A percentile compares a stretch with the other conserved stretches of the same genome.
Conservation (phyloP, 2,329 filamentous ascomycete genomes). For the Helotiales sp. region DNA sequence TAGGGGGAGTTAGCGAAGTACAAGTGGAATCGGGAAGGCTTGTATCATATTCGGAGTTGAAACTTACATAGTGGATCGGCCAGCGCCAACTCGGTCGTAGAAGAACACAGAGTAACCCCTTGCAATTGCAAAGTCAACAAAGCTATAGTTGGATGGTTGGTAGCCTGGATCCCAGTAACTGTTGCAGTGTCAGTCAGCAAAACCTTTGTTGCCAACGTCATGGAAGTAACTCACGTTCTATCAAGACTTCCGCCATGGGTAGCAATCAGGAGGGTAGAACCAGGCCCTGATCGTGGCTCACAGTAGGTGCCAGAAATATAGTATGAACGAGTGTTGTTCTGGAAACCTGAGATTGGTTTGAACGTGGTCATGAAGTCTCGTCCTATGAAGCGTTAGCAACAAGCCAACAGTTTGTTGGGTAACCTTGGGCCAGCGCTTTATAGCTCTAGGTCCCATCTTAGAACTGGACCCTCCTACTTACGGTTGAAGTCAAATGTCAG, state of each 20-base stretch:
- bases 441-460: too few species aligned
- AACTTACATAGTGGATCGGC: slow-evolving; percentile 40
- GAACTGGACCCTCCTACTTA: background rate
- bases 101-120: slow-evolving; percentile 45
- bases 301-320: background rate
- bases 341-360: background rate
- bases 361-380: slow-evolving; percentile 1
- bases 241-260: slow-evolving; percentile 6
- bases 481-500: background rate
- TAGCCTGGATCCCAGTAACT: slow-evolving; percentile 44
- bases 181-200: background rate
- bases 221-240: background rate
- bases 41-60: too few species aligned
- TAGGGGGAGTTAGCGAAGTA: slow-evolving; percentile 1
- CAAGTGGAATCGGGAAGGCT: too few species aligned
- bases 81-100: slow-evolving; percentile 46
- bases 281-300: background rate
- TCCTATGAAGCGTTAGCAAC: background rate
- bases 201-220: background rate
- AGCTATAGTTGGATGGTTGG: slow-evolving; percentile 42
- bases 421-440: too few species aligned
- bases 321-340: background rate
- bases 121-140: slow-evolving; percentile 42
- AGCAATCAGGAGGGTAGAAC: background rate
- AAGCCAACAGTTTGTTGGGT: too few species aligned